Base-by-base conservation (phyloP, 306 rosid species). In the Quillaja saponaria region DNA sequence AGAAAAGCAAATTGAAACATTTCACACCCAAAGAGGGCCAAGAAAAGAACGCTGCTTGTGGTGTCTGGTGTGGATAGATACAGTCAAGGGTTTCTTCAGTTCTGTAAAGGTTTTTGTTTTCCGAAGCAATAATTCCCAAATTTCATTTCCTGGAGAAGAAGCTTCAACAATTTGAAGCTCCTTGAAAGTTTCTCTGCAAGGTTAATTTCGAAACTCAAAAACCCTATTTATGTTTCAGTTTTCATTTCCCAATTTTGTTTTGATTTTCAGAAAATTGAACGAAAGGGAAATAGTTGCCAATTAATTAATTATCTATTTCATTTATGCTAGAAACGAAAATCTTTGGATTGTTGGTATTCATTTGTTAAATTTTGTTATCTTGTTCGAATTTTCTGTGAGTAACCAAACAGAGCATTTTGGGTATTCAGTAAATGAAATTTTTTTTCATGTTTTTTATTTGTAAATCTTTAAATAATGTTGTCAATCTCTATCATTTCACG, bases 151-250 rank as follows among this genome's bases (percentile, higher is more conserved):
- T 6, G 14, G 46, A 13, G 21, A 17, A 6, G 19, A 31, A 31
- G 16, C 2, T 4, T 7, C 13, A 16, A 4, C 8, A 38, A 58
- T 38, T 58, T 18, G 63, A 35, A n/a, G 46, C 9, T 17, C 10
- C 61, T 34, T 48, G 7, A 48, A 37, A 17, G 54, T 48, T 63
- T 63, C 28, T 21, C 49, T n/a, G 41, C 18, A 13, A 49, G 69
- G 47, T 63, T 34, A 49, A 10, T 33, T 37, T 37, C 20, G 13
- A 38, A 34, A 37, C 38, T 51, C 58, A n/a, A 4, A 35, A 63
- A 63, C 58, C 69, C 69, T 50, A 63, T 58, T 17, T 49, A n/a
- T n/a, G n/a, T n/a, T n/a, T n/a, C n/a, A n/a, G n/a, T 17, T 17
- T 34, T 63, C 18, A 39, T 34, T 34, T 49, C 14, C 20, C 34